Conservation (phyloP, 805 yeast genomes). For the Barnettozyma salicaria region DNA sequence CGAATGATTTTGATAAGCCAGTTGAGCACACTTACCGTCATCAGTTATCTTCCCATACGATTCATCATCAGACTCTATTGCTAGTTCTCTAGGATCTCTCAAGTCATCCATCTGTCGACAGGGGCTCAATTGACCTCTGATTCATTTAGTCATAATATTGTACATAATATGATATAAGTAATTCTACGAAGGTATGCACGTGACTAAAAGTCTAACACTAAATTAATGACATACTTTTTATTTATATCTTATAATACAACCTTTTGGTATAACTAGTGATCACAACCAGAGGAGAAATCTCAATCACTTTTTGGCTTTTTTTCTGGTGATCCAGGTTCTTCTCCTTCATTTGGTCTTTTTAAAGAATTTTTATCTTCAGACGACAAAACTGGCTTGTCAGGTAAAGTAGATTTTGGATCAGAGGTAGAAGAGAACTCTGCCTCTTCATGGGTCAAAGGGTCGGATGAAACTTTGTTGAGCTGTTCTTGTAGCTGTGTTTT, state of each 20-base stretch:
- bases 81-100: conserved; percentile 13
- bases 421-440: not conserved
- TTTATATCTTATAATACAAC: no score
- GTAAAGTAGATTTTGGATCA: conserved; percentile 13
- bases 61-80: not conserved
- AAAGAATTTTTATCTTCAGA: conserved; percentile 7
- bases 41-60: conserved; percentile 14
- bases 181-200: no score
- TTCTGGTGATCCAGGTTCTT: conserved; percentile 27
- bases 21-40: conserved; percentile 6
- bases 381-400: conserved; percentile 12
- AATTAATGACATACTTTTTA: no score
- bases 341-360: conserved; percentile 25
- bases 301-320: conserved; percentile 22
- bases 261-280: not conserved
- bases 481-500: conserved; percentile 33
- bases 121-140: not conserved
- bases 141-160: no score
- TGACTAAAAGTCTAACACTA: no score
- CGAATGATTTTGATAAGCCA: no score
- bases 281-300: not conserved
- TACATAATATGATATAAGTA: no score
- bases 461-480: conserved; percentile 2
- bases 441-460: not conserved
- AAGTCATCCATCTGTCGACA: conserved; percentile 14